A percentile compares a stretch with the other conserved stretches of the same genome.
These are phyloP conservation scores for Sorghum bicolor DNA, from an alignment of 176 grass and related monocot species.

Conservation along the genomic window DNA sequence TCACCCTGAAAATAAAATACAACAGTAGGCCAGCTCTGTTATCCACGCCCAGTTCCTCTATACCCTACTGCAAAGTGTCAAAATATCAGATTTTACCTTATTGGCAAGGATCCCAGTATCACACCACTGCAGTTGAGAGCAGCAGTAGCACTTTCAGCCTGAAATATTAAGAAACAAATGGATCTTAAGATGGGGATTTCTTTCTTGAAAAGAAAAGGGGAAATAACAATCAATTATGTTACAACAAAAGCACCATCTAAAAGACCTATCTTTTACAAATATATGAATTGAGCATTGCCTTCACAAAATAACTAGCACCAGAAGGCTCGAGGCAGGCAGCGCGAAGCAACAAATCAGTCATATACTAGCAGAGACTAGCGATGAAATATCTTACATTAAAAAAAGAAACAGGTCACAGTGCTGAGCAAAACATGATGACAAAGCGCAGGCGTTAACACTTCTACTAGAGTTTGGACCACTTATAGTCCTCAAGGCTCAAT, in stretches of 20 bases:
- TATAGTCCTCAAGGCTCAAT: neutral
- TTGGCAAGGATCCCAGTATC: conserved; percentile 87
- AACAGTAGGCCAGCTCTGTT: neutral
- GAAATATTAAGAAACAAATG: conserved; percentile 31
- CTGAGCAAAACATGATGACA: conserved; percentile 1
- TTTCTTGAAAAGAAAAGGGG: neutral
- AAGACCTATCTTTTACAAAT: neutral
- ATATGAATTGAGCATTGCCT: neutral
- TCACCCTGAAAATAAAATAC: conserved; percentile 72
- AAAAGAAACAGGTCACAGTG: neutral
- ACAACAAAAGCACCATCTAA: neutral
- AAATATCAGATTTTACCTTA: conserved; percentile 57
- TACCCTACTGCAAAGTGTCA: neutral
- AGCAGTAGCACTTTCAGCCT: conserved; percentile 99
- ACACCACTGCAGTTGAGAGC: conserved; percentile 96
- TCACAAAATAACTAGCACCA: neutral
- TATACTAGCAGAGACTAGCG: neutral
- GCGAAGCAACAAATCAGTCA: neutral
- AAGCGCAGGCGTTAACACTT: neutral
- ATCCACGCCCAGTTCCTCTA: neutral
- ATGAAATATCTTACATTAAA: neutral
- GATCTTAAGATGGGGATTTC: neutral
- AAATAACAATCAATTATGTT: neutral
- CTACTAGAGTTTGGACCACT: conserved; percentile 7
- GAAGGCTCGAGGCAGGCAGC: neutral